Conservation (phyloP, 73 alveolate species). For the Paramecium caudatum region DNA sequence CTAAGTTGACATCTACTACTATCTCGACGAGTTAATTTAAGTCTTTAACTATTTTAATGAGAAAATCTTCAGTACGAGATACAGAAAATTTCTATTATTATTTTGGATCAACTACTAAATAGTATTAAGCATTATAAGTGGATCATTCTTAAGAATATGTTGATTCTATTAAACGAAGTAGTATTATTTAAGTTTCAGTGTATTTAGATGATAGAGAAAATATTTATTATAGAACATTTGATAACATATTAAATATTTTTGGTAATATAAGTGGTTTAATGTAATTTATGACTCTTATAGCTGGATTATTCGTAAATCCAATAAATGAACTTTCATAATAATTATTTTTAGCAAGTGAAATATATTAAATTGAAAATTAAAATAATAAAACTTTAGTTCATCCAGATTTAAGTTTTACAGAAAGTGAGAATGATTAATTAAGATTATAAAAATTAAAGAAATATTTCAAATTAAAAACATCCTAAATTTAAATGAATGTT, state of each 20-base stretch:
- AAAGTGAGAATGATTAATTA: not conserved
- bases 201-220: not conserved
- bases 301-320: not conserved
- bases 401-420: not conserved
- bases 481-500: not conserved
- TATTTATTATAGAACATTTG: not conserved
- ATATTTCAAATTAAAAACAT: not conserved
- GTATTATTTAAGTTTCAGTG: not conserved
- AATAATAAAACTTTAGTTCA: not conserved
- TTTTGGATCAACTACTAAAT: not conserved
- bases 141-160: not conserved
- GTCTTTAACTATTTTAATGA: not conserved
- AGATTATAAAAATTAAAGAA: not conserved
- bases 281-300: not conserved
- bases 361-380: not conserved
- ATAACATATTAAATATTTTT: not conserved
- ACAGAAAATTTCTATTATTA: not conserved
- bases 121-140: not conserved
- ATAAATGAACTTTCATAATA: not conserved
- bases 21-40: not conserved
- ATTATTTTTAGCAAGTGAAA: not conserved
- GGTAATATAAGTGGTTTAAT: constrained; percentile 11
- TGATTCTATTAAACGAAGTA: not conserved
- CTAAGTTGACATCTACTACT: not conserved
- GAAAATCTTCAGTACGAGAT: not conserved